Conservation (phyloP, 1,284 basidiomycete species). For the Cryptococcus floricola region DNA sequence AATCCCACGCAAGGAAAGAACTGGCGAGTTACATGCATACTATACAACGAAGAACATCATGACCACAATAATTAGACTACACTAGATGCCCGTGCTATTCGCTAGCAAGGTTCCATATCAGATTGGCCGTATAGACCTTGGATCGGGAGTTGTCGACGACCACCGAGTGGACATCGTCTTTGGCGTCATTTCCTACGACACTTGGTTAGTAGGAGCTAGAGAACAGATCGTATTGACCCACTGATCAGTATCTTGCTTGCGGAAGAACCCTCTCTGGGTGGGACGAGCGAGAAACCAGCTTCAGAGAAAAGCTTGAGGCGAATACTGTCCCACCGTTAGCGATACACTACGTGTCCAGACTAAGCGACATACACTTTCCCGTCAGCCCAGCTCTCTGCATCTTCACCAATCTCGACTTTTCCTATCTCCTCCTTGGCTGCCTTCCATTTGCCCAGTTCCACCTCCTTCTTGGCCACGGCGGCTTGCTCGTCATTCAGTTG, state of each 20-base stretch:
- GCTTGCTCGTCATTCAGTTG: slow-evolving; percentile 40
- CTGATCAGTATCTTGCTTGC: slow-evolving; percentile 36
- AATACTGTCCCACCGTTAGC: slow-evolving; percentile 18
- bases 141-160: slow-evolving; percentile 27
- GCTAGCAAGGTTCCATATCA: slow-evolving; percentile 40
- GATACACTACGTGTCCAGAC: not conserved
- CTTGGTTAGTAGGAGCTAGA: not conserved
- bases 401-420: slow-evolving; percentile 28
- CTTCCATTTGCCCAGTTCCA: slow-evolving; percentile 32
- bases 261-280: slow-evolving; percentile 14
- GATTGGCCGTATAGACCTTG: slow-evolving; percentile 36
- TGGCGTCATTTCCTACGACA: slow-evolving; percentile 38
- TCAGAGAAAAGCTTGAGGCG: slow-evolving; percentile 35
- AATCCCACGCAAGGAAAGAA: no score
- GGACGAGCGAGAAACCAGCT: slow-evolving; percentile 34
- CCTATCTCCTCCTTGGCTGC: slow-evolving; percentile 34
- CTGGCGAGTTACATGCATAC: no score
- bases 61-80: no score
- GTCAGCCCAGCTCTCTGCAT: slow-evolving; percentile 23
- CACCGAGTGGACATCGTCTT: slow-evolving; percentile 37
- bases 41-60: no score
- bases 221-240: slow-evolving; percentile 10
- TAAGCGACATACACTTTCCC: slow-evolving; percentile 31
- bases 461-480: slow-evolving; percentile 32
- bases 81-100: slow-evolving; percentile 15